Percentiles rank a stretch among this genome's conserved stretches.
phyloP scores from a whole-genome alignment of 805 yeast genomes.

The Cyberlindnera sargentensis region DNA sequence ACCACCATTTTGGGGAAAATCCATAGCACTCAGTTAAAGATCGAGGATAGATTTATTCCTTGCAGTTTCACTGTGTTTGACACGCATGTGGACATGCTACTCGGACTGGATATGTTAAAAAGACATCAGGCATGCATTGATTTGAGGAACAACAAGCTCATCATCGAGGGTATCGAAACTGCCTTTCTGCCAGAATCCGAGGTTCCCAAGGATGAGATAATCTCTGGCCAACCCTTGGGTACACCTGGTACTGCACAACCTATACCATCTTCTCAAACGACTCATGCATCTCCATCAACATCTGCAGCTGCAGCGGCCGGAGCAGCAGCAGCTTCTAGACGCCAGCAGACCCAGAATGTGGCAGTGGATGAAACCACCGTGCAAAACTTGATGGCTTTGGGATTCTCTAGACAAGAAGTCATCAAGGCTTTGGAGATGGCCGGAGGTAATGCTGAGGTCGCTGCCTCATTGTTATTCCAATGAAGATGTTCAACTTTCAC shows the following conservation, averaged over 20 bases:
- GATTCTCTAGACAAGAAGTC: conserved; percentile 63
- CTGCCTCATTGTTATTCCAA: conserved; percentile 70
- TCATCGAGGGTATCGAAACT: conserved; percentile 67
- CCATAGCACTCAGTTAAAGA: conserved; percentile 80
- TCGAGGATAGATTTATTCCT: conserved; percentile 59
- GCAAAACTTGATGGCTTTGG: conserved; percentile 52
- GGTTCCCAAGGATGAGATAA: conserved; percentile 34
- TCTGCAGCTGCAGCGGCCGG: conserved; percentile 17
- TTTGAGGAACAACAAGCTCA: conserved; percentile 53
- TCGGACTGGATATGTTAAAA: conserved; percentile 89
- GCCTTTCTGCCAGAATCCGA: conserved; percentile 70
- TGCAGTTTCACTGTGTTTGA: conserved; percentile 71
- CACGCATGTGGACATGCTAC: conserved; percentile 60
- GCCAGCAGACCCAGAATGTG: conserved; percentile 1
- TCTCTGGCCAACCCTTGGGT: neutral
- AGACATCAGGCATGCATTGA: conserved; percentile 83
- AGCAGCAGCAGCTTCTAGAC: conserved; percentile 15
- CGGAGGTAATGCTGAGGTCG: conserved; percentile 75
- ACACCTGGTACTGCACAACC: neutral
- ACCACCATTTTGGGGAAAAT: conserved; percentile 74
- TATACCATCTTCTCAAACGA: neutral
- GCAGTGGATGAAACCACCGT: conserved; percentile 28
- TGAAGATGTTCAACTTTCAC: conserved; percentile 3
- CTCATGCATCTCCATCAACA: neutral
- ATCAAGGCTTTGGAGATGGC: conserved; percentile 57